Evolutionary conservation across 164 flowering plant genomes (phyloP), one percentile per base, ranked within the genome.

Genomic region (Vitis amurensis): DNA sequence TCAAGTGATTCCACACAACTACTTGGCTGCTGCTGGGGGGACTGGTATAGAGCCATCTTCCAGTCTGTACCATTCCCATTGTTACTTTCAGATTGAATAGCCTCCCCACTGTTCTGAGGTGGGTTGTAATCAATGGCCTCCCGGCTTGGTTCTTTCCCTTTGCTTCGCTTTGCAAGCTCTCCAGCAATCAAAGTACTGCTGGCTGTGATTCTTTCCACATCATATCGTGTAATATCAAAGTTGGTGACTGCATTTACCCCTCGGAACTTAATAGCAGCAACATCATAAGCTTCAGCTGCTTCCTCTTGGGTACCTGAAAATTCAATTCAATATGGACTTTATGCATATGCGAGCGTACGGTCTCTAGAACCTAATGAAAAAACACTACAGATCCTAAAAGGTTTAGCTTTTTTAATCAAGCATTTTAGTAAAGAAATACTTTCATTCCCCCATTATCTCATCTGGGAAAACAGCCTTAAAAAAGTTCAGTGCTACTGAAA

Each of bases 271-370:
- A 89, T 89, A 7, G 93, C 93, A n/a, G 93, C 93, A 3, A 85
- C 72, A 68, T 89, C 93, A 68, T 89, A 89, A 16, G 93, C 93
- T 71, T 89, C 91, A 8, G 91, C 93, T 16, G 93, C 93, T 70
- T 89, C 91, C 69, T 89, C 91, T 71, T 89, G 93, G 23, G 91
- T 89, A 74, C 93, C 93, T 89, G 67, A 31, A 76, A 37, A 11
- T 15, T 51, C 27, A 55, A 29, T 23, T 23, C 44, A 37, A 51
- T 55, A 44, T 2, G 2, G 44, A 4, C 6, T 37, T 37, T 37
- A 37, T 4, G 44, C 44, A 37, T 37, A 37, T 37, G 4, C 44
- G 7, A 37, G 44, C 7, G 6, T 37, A 37, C 44, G 5, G 44
- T 37, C 27, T 23, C 27, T 23, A 23, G 27, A 23, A 0, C 27